Conservation (phyloP, 164 flowering plant genomes). For the Kingdonia uniflora region DNA sequence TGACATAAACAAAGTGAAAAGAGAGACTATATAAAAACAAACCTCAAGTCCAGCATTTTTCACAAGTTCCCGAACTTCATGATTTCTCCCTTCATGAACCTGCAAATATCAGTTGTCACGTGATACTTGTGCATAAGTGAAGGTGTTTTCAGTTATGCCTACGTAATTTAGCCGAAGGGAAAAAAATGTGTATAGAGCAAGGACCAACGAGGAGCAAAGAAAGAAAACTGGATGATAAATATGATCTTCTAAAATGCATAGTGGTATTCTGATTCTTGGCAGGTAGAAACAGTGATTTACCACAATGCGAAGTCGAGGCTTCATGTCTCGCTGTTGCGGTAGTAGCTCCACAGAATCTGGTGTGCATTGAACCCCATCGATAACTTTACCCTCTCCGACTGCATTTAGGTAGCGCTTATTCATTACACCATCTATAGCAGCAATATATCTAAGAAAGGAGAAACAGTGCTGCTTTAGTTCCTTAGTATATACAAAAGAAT, state of each 20-base stretch:
- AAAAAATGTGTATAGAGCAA: too few relatives aligned
- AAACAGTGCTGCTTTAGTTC: neutral
- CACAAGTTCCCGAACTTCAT: conserved; percentile 95
- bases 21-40: conserved; percentile 1
- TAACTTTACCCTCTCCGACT: conserved; percentile 61
- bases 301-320: conserved; percentile 83
- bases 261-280: too few relatives aligned
- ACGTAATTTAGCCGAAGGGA: too few relatives aligned
- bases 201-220: too few relatives aligned
- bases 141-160: too few relatives aligned
- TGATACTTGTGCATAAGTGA: too few relatives aligned
- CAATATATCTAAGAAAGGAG: conserved; percentile 63
- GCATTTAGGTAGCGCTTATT: conserved; percentile 48
- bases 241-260: too few relatives aligned
- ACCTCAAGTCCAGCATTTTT: conserved; percentile 96
- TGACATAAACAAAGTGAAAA: neutral
- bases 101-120: conserved; percentile 14
- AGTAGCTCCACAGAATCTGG: conserved; percentile 89
- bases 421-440: conserved; percentile 59
- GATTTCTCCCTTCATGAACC: conserved; percentile 99
- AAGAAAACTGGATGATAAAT: too few relatives aligned
- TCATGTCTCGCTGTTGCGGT: conserved; percentile 58
- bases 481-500: neutral
- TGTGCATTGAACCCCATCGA: conserved; percentile 71
- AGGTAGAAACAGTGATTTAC: conserved; percentile 22